Evolutionary conservation across 2,329 filamentous ascomycete genomes (phyloP), one percentile per base, ranked within the genome.

Genomic region (Fusarium ramigenum): DNA sequence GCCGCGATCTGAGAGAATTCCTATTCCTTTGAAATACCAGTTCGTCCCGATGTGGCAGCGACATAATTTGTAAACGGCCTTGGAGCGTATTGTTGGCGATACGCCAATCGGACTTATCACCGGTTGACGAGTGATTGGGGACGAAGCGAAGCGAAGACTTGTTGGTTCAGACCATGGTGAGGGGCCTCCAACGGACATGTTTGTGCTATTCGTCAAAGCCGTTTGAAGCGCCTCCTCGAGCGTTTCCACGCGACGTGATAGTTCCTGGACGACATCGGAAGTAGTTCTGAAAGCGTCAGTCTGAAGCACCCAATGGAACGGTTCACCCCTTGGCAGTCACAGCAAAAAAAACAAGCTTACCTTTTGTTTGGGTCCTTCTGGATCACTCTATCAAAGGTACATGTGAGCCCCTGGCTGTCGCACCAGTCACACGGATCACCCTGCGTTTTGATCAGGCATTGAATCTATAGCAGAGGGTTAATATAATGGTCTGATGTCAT

Each of bases 401-500:
- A 77, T 11, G 68, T 47, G 23, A 76, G 49, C 44, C 60, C 62
- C 25, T 77, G 75, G 28, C 70, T 73, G 37, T 61, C 65, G 19
- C 75, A 77, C 75, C 75, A 77, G 56, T 77, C 72, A 44, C 75
- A 77, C 15, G 75, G 63, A 44, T 62, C 66, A 23, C 63, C 58
- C 5, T 56, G 66, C 7, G 61, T 69, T 15, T 69, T 63, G 44
- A 75, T 72, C 34, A 69, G 56, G 40, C 75, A 77, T 69, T 77
- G 75, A 36, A 77, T 77, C 75, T 77, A 54, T 54, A 43, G 34
- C 18, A 14, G 23, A 40, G 23, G 9, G 19, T 64, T 43, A 44
- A 23, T 28, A 32, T 21, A 46, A 52, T 12, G 18, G 37, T 21
- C n/a, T 21, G 37, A 44, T 49, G 32, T 57, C 47, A 47, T 9